Percentiles rank a stretch among this genome's conserved stretches.
Conservation (phyloP, 2,329 filamentous ascomycete genomes). For the Microsporum audouinii region DNA sequence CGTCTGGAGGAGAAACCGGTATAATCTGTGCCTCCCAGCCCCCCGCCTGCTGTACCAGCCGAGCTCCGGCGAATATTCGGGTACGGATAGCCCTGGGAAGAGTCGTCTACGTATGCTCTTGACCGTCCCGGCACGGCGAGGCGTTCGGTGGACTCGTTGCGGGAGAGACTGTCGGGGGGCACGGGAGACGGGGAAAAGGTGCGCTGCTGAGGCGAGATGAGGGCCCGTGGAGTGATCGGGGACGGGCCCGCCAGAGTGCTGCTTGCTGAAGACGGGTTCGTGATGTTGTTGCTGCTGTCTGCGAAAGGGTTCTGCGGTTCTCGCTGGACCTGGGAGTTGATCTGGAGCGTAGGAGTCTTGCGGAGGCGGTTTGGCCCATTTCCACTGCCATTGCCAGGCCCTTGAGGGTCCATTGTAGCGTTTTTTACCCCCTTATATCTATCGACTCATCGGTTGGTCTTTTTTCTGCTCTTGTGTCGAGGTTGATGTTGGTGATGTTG, state of each 20-base stretch:
- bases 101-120: constrained; percentile 3
- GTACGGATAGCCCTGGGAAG: background rate
- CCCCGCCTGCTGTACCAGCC: background rate
- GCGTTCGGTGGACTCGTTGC: constrained; percentile 3
- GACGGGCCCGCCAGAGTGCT: background rate
- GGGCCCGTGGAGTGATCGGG: background rate
- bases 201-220: constrained; percentile 6
- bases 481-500: background rate
- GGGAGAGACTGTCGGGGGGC: background rate
- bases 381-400: background rate
- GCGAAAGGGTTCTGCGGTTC: background rate
- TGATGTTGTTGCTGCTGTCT: background rate
- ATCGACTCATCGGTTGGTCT: background rate
- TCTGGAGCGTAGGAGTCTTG: constrained; percentile 1
- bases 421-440: background rate
- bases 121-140: constrained; percentile 4
- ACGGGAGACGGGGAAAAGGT: constrained; percentile 4
- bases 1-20: constrained; percentile 48
- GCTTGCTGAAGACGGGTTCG: background rate
- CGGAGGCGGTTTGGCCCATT: background rate
- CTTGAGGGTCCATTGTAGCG: background rate
- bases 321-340: constrained; percentile 1
- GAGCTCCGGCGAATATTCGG: background rate
- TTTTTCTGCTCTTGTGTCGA: background rate
- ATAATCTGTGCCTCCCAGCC: constrained; percentile 18